Base-by-base conservation (phyloP, 768 basidiomycete species). In the Lactifluus subvellereus region DNA sequence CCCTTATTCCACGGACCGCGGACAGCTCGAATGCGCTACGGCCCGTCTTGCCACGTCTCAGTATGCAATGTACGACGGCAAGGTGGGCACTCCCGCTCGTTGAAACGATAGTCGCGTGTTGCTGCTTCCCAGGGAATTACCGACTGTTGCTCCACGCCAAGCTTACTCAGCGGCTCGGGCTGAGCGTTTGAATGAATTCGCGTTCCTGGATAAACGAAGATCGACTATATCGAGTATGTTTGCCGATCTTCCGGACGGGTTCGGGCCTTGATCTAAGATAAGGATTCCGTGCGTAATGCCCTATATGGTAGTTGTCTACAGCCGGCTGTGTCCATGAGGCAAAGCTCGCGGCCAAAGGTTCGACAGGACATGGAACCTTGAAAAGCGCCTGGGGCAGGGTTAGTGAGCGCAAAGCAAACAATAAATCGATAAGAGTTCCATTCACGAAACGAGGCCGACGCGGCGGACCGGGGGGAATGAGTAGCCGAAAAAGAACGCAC, bases 261-360 rank as follows among this genome's bases (percentile, higher is more conserved):
- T 3, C 33, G 18, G 22, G 10, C 14, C 5, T 20, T 32, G 58
- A 42, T 52, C 50, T 59, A 20, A 59, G 58, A 59, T 52, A 51
- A 59, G 27, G 57, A 43, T 42, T 20, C 38, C 38, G 9, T 10
- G 10, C 32, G 27, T 27, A 27, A 27, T 27, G 2, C 56, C 14
- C 50, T 32, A 14, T 7, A 53, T 11, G 20, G 51, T 11, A 37
- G 45, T 20, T 27, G 59, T 33, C 33, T 2, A 27, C 27, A 27
- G 43, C 37, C 59, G 59, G 59, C 33, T n/a, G 52, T 10, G 59
- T 4, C 52, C 60, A 27, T 27, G 27, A 27, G 27, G 60, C 53
- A 5, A 22, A 16, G 40, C 13, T 42, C 7, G 4, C n/a, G 32
- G n/a, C 18, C n/a, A 32, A 50, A 4, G 3, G 49, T n/a, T 20